Evolutionary conservation across 495 filamentous ascomycete genomes (phyloP).

Genomic region (Amorphotheca resinae): DNA sequence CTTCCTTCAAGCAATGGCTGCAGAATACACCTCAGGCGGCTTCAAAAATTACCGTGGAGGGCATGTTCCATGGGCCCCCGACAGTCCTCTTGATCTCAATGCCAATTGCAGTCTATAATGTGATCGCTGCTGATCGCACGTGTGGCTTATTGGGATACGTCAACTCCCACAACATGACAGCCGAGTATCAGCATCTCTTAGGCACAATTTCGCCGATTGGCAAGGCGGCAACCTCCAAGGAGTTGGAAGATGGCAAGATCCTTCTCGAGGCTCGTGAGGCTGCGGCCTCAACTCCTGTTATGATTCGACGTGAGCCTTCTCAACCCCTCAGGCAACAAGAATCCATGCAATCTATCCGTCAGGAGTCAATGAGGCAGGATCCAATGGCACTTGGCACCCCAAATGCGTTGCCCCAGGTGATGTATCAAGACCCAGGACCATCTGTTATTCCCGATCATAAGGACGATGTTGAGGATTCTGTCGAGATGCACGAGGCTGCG

Average conservation of each 20-base stretch:
- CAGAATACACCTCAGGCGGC: constrained; percentile 33
- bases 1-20: constrained; percentile 44
- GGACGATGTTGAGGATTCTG: constrained; percentile 41
- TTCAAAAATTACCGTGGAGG: constrained; percentile 41
- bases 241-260: constrained; percentile 36
- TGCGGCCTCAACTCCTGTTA: constrained; percentile 16
- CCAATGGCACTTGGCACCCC: constrained; percentile 7
- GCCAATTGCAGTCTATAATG: constrained; percentile 41
- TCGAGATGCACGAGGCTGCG: constrained; percentile 46
- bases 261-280: constrained; percentile 29
- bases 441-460: constrained; percentile 21
- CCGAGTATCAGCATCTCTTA: constrained; percentile 40
- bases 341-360: neutral
- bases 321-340: constrained; percentile 9
- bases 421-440: constrained; percentile 14
- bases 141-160: constrained; percentile 44
- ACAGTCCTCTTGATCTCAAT: constrained; percentile 45
- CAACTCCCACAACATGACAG: constrained; percentile 44
- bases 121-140: constrained; percentile 40
- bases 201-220: constrained; percentile 24
- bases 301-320: constrained; percentile 14
- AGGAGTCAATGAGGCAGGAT: constrained; percentile 6
- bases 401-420: constrained; percentile 8
- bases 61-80: constrained; percentile 45
- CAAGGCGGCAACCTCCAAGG: constrained; percentile 27